Base-by-base conservation (phyloP, 257 asterid genomes). In the Nemophila menziesii region DNA sequence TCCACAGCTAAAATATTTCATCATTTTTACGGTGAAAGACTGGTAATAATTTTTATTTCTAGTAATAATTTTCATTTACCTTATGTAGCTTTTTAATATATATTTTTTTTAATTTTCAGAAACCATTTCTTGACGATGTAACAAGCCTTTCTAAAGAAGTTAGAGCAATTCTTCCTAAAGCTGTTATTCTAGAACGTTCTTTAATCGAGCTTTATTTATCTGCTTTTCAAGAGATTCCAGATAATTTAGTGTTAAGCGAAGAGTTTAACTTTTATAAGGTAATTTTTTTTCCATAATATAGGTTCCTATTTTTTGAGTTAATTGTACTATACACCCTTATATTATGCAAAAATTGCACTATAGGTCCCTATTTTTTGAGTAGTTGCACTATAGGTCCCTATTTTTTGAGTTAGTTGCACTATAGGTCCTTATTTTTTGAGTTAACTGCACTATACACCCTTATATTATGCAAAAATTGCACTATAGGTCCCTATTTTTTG, bases 141-240 rank as follows among this genome's bases (percentile, higher is more conserved):
- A 63, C 85, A 44, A 54, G 72, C 66, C 72, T 77, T 62, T 67
- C 72, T 22, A 87, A 76, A 66, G 96, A 79, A 55, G 92, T 68
- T 53, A 72, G 67, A 65, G 63, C 58, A 52, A 95, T 84, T 56
- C 98, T 89, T 58, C 79, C 95, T 58, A 95, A 82, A 47, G 96
- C 98, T 61, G 63, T 63, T 69, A 69, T 58, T 29, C 62, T 89
- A 68, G 96, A 89, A 72, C 63, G 51, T 61, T 53, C 64, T 73
- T 82, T 89, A 45, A 50, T 60, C 49, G 65, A 71, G 56, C 75
- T 80, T 44, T 76, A 64, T 64, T 66, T 65, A 66, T 76, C 84
- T 44, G 73, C 80, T 52, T 54, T 66, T 51, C 41, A 58, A 63
- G 79, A 63, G 37, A 68, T 56, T 62, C 62, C 61, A 33, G 37